Percentiles rank a stretch among this genome's conserved stretches.
These are phyloP conservation scores for Dioszegia aurantiaca DNA, from an alignment of 768 basidiomycete genomes.

Conservation along the genomic window DNA sequence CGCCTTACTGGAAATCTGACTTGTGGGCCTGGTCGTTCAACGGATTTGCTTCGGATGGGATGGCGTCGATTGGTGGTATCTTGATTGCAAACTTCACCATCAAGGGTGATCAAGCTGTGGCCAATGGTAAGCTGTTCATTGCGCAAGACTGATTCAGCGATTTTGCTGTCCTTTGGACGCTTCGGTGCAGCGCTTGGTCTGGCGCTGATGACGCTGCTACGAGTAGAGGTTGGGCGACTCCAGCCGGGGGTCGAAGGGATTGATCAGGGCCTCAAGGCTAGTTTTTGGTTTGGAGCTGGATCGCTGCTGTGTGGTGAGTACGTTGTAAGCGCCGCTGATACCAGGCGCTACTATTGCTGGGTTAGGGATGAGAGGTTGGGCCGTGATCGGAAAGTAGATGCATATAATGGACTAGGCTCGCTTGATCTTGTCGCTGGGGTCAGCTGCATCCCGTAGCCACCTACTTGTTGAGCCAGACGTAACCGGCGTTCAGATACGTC, in stretches of 20 bases:
- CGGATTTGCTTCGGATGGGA: conserved; percentile 15
- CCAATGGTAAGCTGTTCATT: conserved; percentile 17
- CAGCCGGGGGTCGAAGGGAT: too few relatives aligned
- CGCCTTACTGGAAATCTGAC: conserved; percentile 17
- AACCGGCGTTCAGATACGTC: conserved; percentile 67
- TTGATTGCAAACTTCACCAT: conserved; percentile 16
- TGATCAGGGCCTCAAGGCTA: neutral
- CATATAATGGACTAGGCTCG: too few relatives aligned
- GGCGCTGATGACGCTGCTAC: conserved; percentile 5
- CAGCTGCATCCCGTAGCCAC: neutral
- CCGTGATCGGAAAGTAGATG: conserved; percentile 61
- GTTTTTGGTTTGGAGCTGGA: neutral
- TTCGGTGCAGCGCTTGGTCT: conserved; percentile 18
- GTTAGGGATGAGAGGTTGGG: conserved; percentile 52
- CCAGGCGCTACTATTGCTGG: neutral
- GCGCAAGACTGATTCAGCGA: conserved; percentile 1
- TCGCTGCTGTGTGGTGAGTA: neutral
- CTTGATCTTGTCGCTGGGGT: conserved; percentile 10
- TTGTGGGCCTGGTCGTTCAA: conserved; percentile 13
- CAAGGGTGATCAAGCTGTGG: conserved; percentile 19
- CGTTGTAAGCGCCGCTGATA: neutral
- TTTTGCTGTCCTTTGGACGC: conserved; percentile 10
- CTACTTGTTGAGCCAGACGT: conserved; percentile 56
- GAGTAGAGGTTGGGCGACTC: conserved; percentile 6
- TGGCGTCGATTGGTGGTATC: neutral